A percentile compares a stretch with the other conserved stretches of the same genome.
Evolutionary conservation across 495 filamentous ascomycete genomes (phyloP).

Genomic region (Penicillium nucicola): DNA sequence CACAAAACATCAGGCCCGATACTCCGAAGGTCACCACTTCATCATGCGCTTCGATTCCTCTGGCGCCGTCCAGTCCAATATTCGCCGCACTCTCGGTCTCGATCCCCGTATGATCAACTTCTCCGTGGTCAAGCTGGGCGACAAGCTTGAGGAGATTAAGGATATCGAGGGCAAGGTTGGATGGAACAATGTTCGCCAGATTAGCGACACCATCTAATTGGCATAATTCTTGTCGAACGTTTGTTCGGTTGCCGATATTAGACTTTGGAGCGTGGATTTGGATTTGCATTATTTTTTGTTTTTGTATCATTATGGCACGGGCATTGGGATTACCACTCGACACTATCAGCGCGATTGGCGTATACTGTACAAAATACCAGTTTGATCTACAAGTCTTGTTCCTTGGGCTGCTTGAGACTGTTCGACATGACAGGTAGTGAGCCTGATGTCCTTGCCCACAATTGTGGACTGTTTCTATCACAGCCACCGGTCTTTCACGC

Average conservation of each 20-base stretch:
- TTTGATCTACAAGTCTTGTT: slow-evolving; percentile 13
- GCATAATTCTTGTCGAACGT: background rate
- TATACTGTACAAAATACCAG: slow-evolving; percentile 33
- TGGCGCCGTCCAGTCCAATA: slow-evolving; percentile 63
- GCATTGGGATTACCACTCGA: slow-evolving; percentile 23
- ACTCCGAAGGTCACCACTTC: slow-evolving; percentile 90
- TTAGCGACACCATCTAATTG: slow-evolving; percentile 28
- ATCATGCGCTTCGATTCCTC: slow-evolving; percentile 91
- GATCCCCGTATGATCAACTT: slow-evolving; percentile 91
- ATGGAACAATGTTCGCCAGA: slow-evolving; percentile 47
- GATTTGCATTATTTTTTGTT: slow-evolving; percentile 15
- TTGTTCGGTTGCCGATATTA: slow-evolving; percentile 5
- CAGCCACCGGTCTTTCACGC: no score
- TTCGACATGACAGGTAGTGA: no score
- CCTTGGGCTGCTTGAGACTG: no score
- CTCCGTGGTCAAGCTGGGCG: slow-evolving; percentile 80
- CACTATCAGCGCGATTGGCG: slow-evolving; percentile 40
- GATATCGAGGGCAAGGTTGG: slow-evolving; percentile 57
- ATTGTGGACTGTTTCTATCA: no score
- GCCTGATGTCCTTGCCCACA: background rate
- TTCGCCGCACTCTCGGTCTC: slow-evolving; percentile 72
- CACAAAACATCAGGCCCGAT: slow-evolving; percentile 71
- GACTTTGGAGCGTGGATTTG: slow-evolving; percentile 13
- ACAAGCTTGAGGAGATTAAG: slow-evolving; percentile 67
- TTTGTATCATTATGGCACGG: slow-evolving; percentile 35